A percentile compares a stretch with the other conserved stretches of the same genome.
Conservation (phyloP, 2,329 filamentous ascomycete genomes). For the Chaetoscypha palmicola region DNA sequence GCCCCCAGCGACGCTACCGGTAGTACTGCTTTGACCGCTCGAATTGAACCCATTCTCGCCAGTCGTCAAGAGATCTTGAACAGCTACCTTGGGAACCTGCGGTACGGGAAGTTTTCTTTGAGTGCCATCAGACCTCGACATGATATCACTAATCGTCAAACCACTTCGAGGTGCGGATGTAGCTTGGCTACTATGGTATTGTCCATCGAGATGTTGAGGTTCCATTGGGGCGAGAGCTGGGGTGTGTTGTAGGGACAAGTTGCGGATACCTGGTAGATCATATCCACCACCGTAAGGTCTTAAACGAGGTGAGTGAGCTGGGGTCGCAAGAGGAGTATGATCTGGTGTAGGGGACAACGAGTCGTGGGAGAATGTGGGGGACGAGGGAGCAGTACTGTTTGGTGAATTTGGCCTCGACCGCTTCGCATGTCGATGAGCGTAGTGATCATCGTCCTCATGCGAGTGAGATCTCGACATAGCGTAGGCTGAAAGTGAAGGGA, state of each 20-base stretch:
- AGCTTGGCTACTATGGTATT: constrained; percentile 44
- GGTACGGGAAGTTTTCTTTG: constrained; percentile 88
- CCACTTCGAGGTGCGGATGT: constrained; percentile 47
- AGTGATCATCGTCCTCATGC: constrained; percentile 73
- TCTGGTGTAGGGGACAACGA: constrained; percentile 93
- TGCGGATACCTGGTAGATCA: constrained; percentile 81
- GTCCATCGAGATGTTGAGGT: constrained; percentile 31
- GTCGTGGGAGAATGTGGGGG: constrained; percentile 92
- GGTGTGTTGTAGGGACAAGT: constrained; percentile 57
- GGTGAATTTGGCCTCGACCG: constrained; percentile 89
- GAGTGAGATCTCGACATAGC: constrained; percentile 90
- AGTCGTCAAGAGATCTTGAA: constrained; percentile 73
- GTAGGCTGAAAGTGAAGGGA: constrained; percentile 62
- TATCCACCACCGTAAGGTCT: constrained; percentile 64
- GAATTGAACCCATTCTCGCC: constrained; percentile 50
- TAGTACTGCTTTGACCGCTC: constrained; percentile 70
- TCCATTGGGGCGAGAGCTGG: constrained; percentile 67
- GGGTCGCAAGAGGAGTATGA: constrained; percentile 96
- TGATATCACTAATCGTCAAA: constrained; percentile 84
- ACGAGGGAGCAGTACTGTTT: constrained; percentile 91
- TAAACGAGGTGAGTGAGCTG: constrained; percentile 87
- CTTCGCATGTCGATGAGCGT: constrained; percentile 68
- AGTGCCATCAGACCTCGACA: constrained; percentile 78
- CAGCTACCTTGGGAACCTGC: constrained; percentile 80
- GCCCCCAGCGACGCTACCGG: constrained; percentile 68